These are phyloP conservation scores for Scutellaria galericulata DNA, from an alignment of 257 asterid species.

Conservation along the genomic window DNA sequence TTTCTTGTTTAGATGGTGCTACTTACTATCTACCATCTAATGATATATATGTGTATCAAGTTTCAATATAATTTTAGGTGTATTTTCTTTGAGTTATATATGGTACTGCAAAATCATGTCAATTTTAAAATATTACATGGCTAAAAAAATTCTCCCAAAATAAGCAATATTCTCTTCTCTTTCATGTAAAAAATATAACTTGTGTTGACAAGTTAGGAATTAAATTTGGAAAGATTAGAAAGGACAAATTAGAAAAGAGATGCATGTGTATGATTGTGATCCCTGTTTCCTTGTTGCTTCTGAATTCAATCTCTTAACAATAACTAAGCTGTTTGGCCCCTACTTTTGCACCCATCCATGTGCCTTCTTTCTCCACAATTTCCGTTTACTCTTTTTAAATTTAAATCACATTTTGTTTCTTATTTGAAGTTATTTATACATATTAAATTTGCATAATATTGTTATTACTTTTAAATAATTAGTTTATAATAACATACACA, in stretches of 20 bases:
- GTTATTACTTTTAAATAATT: no score
- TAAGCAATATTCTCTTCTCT: no score
- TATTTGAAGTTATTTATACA: neutral
- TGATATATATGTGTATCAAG: no score
- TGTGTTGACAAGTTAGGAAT: neutral
- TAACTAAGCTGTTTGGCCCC: slow-evolving; percentile 34
- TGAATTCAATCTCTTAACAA: slow-evolving; percentile 36
- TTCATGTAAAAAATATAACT: neutral
- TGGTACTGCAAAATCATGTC: no score
- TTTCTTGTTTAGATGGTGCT: no score
- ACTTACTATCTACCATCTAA: no score
- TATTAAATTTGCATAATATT: neutral
- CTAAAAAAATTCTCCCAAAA: no score
- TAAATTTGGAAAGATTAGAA: slow-evolving; percentile 18
- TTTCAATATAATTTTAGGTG: no score
- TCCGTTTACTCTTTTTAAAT: neutral
- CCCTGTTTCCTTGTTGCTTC: slow-evolving; percentile 28
- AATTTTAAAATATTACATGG: no score
- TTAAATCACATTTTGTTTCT: neutral
- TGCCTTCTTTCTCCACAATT: slow-evolving; percentile 14
- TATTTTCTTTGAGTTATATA: no score
- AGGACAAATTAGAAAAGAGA: slow-evolving; percentile 5
- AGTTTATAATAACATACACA: no score
- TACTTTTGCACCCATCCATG: slow-evolving; percentile 27
- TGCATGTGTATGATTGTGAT: slow-evolving; percentile 35